A percentile compares a stretch with the other conserved stretches of the same genome.
phyloP scores from a whole-genome alignment of 805 yeast species.

The Soucietia sequanensis region DNA sequence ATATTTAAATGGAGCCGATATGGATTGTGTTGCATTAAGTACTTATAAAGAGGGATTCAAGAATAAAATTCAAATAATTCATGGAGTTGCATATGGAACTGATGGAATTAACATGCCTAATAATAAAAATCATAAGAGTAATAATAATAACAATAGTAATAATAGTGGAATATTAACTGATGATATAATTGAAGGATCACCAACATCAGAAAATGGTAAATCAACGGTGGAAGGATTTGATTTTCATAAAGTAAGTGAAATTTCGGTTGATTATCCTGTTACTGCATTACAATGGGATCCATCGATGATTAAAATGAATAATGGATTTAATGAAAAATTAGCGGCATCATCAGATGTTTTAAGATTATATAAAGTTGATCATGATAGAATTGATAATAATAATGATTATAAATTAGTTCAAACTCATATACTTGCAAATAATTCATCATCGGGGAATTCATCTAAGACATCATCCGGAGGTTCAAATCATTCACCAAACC shows the following conservation, averaged over 20 bases:
- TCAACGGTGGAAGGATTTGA: constrained; percentile 31
- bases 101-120: background rate
- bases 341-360: constrained; percentile 74
- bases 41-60: constrained; percentile 76
- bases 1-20: constrained; percentile 18
- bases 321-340: constrained; percentile 40
- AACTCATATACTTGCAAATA: constrained; percentile 42
- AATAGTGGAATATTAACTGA: background rate
- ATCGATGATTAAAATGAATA: constrained; percentile 34
- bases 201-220: background rate
- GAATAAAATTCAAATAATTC: constrained; percentile 59
- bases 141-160: background rate
- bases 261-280: constrained; percentile 61
- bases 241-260: constrained; percentile 50
- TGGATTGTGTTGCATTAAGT: constrained; percentile 61
- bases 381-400: constrained; percentile 40
- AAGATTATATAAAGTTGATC: constrained; percentile 58
- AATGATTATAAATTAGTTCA: constrained; percentile 36
- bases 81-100: constrained; percentile 22
- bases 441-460: constrained; percentile 35
- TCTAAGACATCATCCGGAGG: constrained; percentile 18
- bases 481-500: background rate
- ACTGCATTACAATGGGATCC: constrained; percentile 76
- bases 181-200: constrained; percentile 3
- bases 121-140: constrained; percentile 1